These are phyloP conservation scores for Tephrocybe sp. DNA, from an alignment of 768 basidiomycete genomes.

Conservation along the genomic window DNA sequence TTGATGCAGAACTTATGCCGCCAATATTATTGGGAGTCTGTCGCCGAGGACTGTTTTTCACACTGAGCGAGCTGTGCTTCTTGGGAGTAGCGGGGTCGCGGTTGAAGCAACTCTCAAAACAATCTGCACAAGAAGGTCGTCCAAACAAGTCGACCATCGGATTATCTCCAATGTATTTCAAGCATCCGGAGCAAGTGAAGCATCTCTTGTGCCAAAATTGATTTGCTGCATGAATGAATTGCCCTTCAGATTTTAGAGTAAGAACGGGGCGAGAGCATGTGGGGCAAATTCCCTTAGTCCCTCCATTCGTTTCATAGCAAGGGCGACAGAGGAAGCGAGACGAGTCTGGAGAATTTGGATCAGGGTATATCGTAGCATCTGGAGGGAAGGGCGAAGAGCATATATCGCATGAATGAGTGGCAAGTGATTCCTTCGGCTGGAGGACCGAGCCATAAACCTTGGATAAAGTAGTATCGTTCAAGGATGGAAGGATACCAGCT, in stretches of 20 bases:
- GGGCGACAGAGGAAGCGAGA: slow-evolving; percentile 70
- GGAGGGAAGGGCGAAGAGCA: slow-evolving; percentile 69
- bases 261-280: slow-evolving; percentile 70
- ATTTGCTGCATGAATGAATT: slow-evolving; percentile 67
- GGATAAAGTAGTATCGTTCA: slow-evolving; percentile 56
- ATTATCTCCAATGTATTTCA: slow-evolving; percentile 64
- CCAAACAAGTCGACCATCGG: slow-evolving; percentile 87
- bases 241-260: slow-evolving; percentile 72
- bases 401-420: slow-evolving; percentile 63
- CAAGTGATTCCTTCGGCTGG: slow-evolving; percentile 73
- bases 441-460: slow-evolving; percentile 86
- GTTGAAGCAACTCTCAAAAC: slow-evolving; percentile 75
- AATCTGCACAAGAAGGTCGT: slow-evolving; percentile 73
- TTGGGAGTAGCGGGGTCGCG: slow-evolving; percentile 47
- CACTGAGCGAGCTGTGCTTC: slow-evolving; percentile 27
- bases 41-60: slow-evolving; percentile 26
- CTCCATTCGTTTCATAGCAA: slow-evolving; percentile 71
- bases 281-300: slow-evolving; percentile 73
- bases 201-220: slow-evolving; percentile 82
- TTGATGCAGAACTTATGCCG: slow-evolving; percentile 37
- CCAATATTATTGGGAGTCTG: slow-evolving; percentile 39
- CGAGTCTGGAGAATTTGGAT: slow-evolving; percentile 42
- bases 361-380: slow-evolving; percentile 85
- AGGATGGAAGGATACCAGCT: slow-evolving; percentile 58
- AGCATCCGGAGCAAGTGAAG: slow-evolving; percentile 73